Evolutionary conservation across 2,329 filamentous ascomycete species (phyloP), one percentile per base, ranked within the genome.

Genomic region (Aspergillus jensenii): DNA sequence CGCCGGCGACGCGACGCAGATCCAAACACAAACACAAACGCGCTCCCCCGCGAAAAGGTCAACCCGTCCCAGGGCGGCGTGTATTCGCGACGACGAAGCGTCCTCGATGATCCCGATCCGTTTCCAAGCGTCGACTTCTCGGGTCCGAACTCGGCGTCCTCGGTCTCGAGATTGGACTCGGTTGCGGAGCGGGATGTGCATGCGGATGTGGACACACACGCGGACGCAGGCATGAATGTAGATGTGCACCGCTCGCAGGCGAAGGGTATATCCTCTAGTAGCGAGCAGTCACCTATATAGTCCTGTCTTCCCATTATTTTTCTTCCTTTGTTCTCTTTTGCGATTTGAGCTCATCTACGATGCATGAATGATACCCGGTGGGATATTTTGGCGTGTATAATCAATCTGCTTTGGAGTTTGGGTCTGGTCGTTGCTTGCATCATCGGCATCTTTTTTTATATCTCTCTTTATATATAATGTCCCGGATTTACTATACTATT

Each of bases 41-140:
- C 55, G 3, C 47, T 69, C 14, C 63, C 60, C 5, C 68, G 66
- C 39, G 68, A 70, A 44, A 71, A 72, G 45, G 63, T 66, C n/a
- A 71, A 70, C 40, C 69, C 65, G 2, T 62, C 70, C 6, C 37
- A 59, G 1, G 70, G 70, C 1, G 70, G 68, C 8, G 70, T 72
- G 4, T 62, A 68, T 12, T 71, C 70, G 11, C 66, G 69, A 6
- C 67, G 65, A 15, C 65, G 70, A 21, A 72, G 69, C 49, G 57
- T 72, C 3, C 58, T 68, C 8, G 27, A 50, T n/a, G 53, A 25
- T 61, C 60, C 11, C 53, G 54, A 71, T 37, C 65, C 65, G 25
- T 59, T 66, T 15, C 61, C 64, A 6, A 52, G 59, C n/a, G 47
- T 65, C 14, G 45, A 62, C 8, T 49, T 66, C 3, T 41, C 59